Evolutionary conservation across 257 asterid genomes (phyloP), one percentile per base, ranked within the genome.

Genomic region (Solanum pinnatisectum): DNA sequence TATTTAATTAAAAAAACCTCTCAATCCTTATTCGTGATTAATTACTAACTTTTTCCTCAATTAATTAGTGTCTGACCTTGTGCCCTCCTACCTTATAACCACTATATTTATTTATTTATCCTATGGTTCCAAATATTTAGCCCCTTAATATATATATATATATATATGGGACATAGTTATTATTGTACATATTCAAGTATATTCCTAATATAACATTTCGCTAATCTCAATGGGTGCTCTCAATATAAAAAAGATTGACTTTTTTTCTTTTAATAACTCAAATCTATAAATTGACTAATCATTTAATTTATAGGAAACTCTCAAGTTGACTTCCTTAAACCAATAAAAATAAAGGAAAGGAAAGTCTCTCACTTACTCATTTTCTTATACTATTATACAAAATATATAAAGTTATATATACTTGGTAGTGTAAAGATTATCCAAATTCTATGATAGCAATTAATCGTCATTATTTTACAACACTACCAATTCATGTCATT

Each of bases 1-100:
- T 87, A 78, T 84, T 78, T 87, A 68, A 88, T 63, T 46, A 49
- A 84, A 11, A 86, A 68, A 87, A 65, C 88, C 60, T 84, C n/a
- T 33, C 87, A 12, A 84, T 33, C 87, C 88, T 35, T 86, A 84
- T 85, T 78, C 8, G 59, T 87, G 88, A 85, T 86, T 72, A 52
- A 52, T 15, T 49, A 70, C 77, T 20, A 74, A n/a, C 52, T 83
- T 83, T 74, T 71, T 44, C 33, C n/a, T 76, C 6, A 87, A 81
- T 76, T 87, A 82, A 87, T 60, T 77, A 74, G 73, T 72, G n/a
- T 87, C 27, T 60, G 60, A 89, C 86, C 33, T 40, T 72, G 23
- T 83, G 60, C 87, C 82, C 35, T 44, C 87, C 73, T 16, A 16
- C 67, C 65, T 44, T 27, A 79, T 44, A 44, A 79, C 39, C 85